A percentile compares a stretch with the other conserved stretches of the same genome.
Conservation (phyloP, 2,329 filamentous ascomycete genomes). For the Hymenoscyphus occultus region DNA sequence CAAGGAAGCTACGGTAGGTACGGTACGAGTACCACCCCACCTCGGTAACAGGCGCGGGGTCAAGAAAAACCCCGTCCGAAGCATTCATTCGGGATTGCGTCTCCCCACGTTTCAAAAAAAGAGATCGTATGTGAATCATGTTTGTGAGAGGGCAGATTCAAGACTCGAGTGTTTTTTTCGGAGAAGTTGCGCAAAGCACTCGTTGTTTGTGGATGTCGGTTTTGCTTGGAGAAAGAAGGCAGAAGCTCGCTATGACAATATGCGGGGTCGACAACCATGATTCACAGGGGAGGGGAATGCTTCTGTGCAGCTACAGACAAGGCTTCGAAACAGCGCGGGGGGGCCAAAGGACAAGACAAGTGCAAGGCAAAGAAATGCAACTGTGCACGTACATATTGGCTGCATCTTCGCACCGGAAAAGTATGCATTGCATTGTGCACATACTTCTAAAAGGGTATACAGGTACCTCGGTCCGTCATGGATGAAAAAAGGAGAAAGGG, state of each 20-base stretch:
- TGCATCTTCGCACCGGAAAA: conserved; percentile 6
- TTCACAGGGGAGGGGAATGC: neutral
- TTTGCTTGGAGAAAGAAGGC: neutral
- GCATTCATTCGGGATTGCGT: too few species aligned
- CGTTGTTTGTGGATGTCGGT: neutral
- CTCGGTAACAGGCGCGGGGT: too few species aligned
- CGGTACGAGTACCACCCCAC: too few species aligned
- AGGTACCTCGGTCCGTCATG: neutral
- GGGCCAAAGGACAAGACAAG: too few species aligned
- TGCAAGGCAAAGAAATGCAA: neutral
- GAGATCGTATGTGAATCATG: too few species aligned
- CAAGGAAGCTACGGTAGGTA: too few species aligned
- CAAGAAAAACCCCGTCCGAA: too few species aligned
- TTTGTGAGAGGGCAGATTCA: too few species aligned
- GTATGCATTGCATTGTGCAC: neutral
- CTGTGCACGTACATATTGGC: conserved; percentile 9
- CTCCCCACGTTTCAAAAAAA: too few species aligned
- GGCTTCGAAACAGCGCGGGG: conserved; percentile 15
- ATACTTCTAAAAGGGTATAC: too few species aligned
- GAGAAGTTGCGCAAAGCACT: neutral
- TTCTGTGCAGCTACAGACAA: conserved; percentile 5
- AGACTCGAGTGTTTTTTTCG: neutral
- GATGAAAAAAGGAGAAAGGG: neutral
- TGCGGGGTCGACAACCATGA: conserved; percentile 1
- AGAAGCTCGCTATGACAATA: conserved; percentile 7